Percentiles rank a stretch among this genome's conserved stretches.
Evolutionary conservation across 2,329 filamentous ascomycete species (phyloP).

Genomic region (Paracoccidioides brasiliensis): DNA sequence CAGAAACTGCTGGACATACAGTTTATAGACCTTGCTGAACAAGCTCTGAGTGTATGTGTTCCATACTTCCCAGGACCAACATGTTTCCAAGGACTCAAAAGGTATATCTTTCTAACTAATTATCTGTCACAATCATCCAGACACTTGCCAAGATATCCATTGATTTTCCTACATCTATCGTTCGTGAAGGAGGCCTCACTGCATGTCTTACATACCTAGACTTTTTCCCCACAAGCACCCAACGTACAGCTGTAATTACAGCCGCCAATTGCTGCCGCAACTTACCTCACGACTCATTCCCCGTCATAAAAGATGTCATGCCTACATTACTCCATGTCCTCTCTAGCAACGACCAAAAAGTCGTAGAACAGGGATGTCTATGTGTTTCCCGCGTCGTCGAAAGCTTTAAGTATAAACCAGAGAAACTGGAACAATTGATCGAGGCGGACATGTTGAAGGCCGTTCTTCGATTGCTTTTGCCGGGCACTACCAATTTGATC

Average conservation of each 20-base stretch:
- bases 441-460: conserved; percentile 75
- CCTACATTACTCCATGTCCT: conserved; percentile 84
- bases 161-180: conserved; percentile 89
- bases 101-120: neutral
- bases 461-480: conserved; percentile 73
- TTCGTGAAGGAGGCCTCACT: conserved; percentile 85
- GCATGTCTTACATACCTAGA: conserved; percentile 94
- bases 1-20: conserved; percentile 91
- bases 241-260: conserved; percentile 90
- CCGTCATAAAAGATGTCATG: conserved; percentile 90
- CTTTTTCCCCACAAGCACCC: conserved; percentile 94
- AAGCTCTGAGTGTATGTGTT: conserved; percentile 62
- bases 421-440: conserved; percentile 83
- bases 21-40: conserved; percentile 94
- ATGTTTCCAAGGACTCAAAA: conserved; percentile 1
- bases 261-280: conserved; percentile 97
- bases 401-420: conserved; percentile 81
- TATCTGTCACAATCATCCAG: conserved; percentile 18
- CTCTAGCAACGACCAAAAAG: conserved; percentile 83
- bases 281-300: conserved; percentile 85
- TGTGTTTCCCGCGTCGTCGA: conserved; percentile 94
- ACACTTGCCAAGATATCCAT: conserved; percentile 95
- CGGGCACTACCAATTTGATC: conserved; percentile 90
- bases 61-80: neutral
- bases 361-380: conserved; percentile 90